A percentile compares a stretch with the other conserved stretches of the same genome.
phyloP scores from a whole-genome alignment of 805 yeast species.

The Yarrowia sp. region DNA sequence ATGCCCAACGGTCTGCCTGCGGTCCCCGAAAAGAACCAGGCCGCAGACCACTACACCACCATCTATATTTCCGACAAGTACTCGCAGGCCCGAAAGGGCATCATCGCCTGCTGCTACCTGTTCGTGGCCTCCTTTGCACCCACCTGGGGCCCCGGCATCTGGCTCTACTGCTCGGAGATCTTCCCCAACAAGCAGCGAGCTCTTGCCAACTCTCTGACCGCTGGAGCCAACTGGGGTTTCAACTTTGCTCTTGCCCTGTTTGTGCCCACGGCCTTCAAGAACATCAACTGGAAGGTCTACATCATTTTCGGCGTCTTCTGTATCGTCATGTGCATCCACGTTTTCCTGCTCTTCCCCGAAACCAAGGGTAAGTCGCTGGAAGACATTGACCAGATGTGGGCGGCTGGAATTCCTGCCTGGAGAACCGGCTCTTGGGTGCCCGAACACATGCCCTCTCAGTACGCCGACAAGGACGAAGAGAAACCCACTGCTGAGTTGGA shows the following conservation, averaged over 20 bases:
- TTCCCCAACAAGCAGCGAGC: slow-evolving; percentile 61
- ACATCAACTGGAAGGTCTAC: slow-evolving; percentile 65
- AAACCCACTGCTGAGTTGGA: slow-evolving; percentile 1
- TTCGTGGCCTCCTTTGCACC: slow-evolving; percentile 81
- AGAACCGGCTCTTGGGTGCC: slow-evolving; percentile 61
- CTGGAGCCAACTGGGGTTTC: slow-evolving; percentile 51
- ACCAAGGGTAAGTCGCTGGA: slow-evolving; percentile 52
- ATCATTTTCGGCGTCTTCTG: slow-evolving; percentile 65
- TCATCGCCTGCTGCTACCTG: slow-evolving; percentile 60
- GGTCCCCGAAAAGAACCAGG: slow-evolving; percentile 63
- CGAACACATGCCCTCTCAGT: slow-evolving; percentile 10
- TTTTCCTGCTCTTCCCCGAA: slow-evolving; percentile 46
- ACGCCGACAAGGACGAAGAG: slow-evolving; percentile 12
- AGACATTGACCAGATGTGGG: slow-evolving; percentile 56
- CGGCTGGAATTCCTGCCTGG: slow-evolving; percentile 66
- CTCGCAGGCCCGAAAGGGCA: slow-evolving; percentile 61
- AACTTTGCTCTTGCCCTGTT: slow-evolving; percentile 65
- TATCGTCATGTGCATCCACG: slow-evolving; percentile 56
- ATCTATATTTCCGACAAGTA: slow-evolving; percentile 64
- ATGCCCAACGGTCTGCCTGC: slow-evolving; percentile 57
- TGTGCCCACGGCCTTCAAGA: slow-evolving; percentile 60
- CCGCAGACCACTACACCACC: slow-evolving; percentile 56
- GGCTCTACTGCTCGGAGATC: slow-evolving; percentile 61
- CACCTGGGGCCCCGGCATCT: slow-evolving; percentile 72
- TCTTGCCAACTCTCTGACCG: slow-evolving; percentile 59